phyloP scores from a whole-genome alignment of 108 stramenopile species.

The Cylindrotheca fusiformis region DNA sequence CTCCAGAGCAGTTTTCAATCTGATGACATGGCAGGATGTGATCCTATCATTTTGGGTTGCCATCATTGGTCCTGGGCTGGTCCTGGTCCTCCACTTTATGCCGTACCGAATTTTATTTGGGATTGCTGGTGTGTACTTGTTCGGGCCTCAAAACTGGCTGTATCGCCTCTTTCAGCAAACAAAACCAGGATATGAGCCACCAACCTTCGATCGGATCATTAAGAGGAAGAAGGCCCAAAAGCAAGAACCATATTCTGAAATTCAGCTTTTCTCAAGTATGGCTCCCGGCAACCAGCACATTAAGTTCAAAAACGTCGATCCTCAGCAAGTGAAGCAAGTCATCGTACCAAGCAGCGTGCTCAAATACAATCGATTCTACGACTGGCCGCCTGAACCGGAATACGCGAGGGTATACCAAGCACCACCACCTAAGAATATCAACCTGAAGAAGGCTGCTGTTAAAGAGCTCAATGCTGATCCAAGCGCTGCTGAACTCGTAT shows the following conservation, averaged over 20 bases:
- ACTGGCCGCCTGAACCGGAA: conserved; percentile 74
- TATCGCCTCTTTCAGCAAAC: conserved; percentile 24
- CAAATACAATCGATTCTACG: conserved; percentile 61
- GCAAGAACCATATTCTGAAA: conserved; percentile 12
- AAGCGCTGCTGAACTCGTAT: neutral
- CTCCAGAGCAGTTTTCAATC: conserved; percentile 55
- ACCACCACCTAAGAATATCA: conserved; percentile 20
- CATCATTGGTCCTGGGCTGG: conserved; percentile 29
- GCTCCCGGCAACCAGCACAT: conserved; percentile 38
- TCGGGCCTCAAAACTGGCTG: conserved; percentile 57
- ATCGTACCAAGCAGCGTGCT: conserved; percentile 58
- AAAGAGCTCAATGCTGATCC: neutral
- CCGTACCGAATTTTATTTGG: conserved; percentile 60
- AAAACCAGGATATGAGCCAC: conserved; percentile 27
- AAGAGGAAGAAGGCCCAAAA: conserved; percentile 29
- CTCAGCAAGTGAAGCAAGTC: conserved; percentile 46
- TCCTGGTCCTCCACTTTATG: conserved; percentile 45
- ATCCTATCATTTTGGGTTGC: conserved; percentile 59
- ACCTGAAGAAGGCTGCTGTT: neutral
- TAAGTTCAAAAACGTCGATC: conserved; percentile 34
- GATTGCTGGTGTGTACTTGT: conserved; percentile 35
- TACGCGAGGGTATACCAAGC: conserved; percentile 31
- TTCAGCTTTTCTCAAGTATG: conserved; percentile 34
- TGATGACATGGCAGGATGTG: conserved; percentile 76
- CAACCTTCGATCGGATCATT: conserved; percentile 22